Conservation (phyloP, 2,329 filamentous ascomycete species). For the Xylariaceae sp. region DNA sequence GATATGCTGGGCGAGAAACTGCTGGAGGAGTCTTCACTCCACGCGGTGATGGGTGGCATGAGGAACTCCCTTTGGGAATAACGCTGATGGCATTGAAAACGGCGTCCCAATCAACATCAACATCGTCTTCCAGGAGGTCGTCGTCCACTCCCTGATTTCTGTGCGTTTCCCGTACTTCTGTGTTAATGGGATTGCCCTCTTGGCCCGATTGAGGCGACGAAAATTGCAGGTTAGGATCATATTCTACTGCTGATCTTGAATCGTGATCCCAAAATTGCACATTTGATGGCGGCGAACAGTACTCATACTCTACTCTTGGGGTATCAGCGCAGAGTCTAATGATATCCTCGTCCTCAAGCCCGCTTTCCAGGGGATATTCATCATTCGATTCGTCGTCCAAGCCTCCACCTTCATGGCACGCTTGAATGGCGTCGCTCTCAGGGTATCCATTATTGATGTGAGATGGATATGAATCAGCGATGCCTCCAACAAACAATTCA, state of each 20-base stretch:
- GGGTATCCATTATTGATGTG: neutral
- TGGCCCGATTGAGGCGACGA: slow-evolving; percentile 27
- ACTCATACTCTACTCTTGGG: slow-evolving; percentile 14
- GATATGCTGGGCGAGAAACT: neutral
- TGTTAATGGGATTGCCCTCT: neutral
- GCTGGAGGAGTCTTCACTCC: neutral
- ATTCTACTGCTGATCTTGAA: slow-evolving; percentile 33
- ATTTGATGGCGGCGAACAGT: slow-evolving; percentile 30
- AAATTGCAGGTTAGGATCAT: slow-evolving; percentile 34
- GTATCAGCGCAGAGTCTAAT: slow-evolving; percentile 15
- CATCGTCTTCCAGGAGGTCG: slow-evolving; percentile 36
- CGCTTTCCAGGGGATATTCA: slow-evolving; percentile 26
- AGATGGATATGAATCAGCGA: neutral
- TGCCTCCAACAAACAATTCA: neutral
- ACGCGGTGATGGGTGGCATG: slow-evolving; percentile 5
- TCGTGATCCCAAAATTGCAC: slow-evolving; percentile 32
- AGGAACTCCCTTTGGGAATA: slow-evolving; percentile 8
- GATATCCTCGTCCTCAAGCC: slow-evolving; percentile 26
- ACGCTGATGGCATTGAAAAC: slow-evolving; percentile 23
- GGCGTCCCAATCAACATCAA: slow-evolving; percentile 41
- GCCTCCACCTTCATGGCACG: neutral
- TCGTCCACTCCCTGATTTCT: slow-evolving; percentile 6
- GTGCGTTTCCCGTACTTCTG: neutral
- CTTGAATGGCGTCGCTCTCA: neutral
- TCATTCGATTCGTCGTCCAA: slow-evolving; percentile 11